Evolutionary conservation across 805 yeast species (phyloP), one percentile per base, ranked within the genome.

Genomic region (Zygosaccharomyces bailii): DNA sequence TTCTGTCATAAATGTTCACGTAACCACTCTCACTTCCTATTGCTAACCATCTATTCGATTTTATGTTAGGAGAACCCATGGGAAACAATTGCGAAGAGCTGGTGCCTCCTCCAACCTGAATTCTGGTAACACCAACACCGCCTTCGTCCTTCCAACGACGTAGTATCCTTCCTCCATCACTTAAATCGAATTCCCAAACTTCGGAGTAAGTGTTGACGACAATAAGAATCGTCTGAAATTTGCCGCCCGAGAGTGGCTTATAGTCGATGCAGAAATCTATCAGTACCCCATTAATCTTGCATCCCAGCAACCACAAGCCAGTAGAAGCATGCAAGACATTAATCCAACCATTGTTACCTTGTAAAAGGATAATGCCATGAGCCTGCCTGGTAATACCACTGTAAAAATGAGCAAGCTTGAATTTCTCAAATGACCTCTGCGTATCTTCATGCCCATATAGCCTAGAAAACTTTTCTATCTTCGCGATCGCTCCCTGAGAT

Each of bases 261-360:
- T 65, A 65, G 43, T 65, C 69, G 30, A 65, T 48, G 43, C 67
- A 63, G 57, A 90, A 80, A 65, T 93, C 99, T 5, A 84, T 80
- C 34, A 90, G 70, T 1, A 78, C 77, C 4, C 97, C 98, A 61
- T 93, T 96, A 23, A 89, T 76, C 63, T 91, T 91, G 60, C 88
- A 88, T 2, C 91, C 96, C 36, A 79, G 76, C 16, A 87, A 61
- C 85, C 93, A 90, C 55, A 86, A 89, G n/a, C 96, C 95, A 0
- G 87, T 83, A 5, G 69, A 56, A 1, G 93, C 84, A 37, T 83
- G 80, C 23, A 93, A 60, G 4, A 95, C 61, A 61, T 91, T 91
- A 49, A 93, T 74, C 93, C 96, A 91, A 25, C 99, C 99, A 44
- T 83, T 79, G 49, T 80, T 80, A 55, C 98, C 99, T 30, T 78